A percentile compares a stretch with the other conserved stretches of the same genome.
These are phyloP conservation scores for Fonsecaea erecta DNA, from an alignment of 2,329 filamentous ascomycete species.

Conservation along the genomic window DNA sequence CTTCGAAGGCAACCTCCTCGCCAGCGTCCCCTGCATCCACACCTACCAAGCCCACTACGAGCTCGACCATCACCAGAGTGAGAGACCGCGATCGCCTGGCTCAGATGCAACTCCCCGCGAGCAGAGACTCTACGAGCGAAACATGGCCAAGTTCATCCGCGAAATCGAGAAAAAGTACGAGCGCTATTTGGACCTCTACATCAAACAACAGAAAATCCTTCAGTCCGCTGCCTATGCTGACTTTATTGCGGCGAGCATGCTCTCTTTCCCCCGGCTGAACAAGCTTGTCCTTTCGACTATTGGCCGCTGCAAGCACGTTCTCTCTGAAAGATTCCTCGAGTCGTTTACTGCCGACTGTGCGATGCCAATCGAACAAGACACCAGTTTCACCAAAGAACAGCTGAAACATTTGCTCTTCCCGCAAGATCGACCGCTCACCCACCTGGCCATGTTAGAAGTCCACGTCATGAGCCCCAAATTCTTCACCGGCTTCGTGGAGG, in stretches of 20 bases:
- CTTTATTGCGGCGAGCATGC: conserved; percentile 26
- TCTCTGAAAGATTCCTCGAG: conserved; percentile 34
- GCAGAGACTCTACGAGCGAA: conserved; percentile 35
- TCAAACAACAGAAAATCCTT: conserved; percentile 33
- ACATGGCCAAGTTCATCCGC: conserved; percentile 32
- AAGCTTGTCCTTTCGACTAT: conserved; percentile 34
- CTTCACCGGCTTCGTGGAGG: conserved; percentile 30
- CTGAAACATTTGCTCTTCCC: conserved; percentile 34
- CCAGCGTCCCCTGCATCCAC: conserved; percentile 34
- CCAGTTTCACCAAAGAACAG: conserved; percentile 33
- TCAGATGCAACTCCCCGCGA: conserved; percentile 27
- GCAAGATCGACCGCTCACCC: conserved; percentile 21
- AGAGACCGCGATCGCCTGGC: conserved; percentile 26
- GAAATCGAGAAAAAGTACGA: conserved; percentile 32
- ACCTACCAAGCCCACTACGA: conserved; percentile 34
- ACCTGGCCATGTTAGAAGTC: conserved; percentile 23
- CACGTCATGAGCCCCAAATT: conserved; percentile 35
- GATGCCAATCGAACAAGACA: conserved; percentile 32
- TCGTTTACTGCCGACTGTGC: conserved; percentile 33
- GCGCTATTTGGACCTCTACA: conserved; percentile 28
- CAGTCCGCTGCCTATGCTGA: conserved; percentile 20
- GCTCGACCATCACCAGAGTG: conserved; percentile 27
- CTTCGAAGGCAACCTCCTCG: conserved; percentile 36
- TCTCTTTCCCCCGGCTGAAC: conserved; percentile 29
- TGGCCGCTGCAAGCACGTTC: conserved; percentile 33